These are phyloP conservation scores for Penicillium sp. DNA, from an alignment of 2,329 filamentous ascomycete genomes.

Conservation along the genomic window DNA sequence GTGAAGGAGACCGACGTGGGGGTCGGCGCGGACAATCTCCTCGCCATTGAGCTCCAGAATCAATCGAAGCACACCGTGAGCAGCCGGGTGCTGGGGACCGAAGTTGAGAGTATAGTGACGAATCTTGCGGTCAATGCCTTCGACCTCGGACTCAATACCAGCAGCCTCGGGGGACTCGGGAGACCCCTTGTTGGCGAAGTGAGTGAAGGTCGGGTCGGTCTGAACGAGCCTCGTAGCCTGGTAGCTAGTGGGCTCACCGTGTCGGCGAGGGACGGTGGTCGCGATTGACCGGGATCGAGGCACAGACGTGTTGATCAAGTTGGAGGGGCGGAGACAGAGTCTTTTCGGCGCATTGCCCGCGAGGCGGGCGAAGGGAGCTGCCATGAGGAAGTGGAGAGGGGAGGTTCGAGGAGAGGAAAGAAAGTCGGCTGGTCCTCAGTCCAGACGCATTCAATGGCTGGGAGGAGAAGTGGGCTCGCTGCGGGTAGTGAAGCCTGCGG, in stretches of 20 bases:
- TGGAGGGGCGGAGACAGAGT: slow-evolving; percentile 57
- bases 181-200: slow-evolving; percentile 45
- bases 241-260: slow-evolving; percentile 52
- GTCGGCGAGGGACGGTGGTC: slow-evolving; percentile 55
- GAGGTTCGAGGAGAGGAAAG: slow-evolving; percentile 22
- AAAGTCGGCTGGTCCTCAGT: slow-evolving; percentile 35
- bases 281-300: slow-evolving; percentile 57
- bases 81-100: slow-evolving; percentile 95
- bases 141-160: slow-evolving; percentile 49
- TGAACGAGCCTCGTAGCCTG: slow-evolving; percentile 58
- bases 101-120: slow-evolving; percentile 99
- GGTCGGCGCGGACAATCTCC: slow-evolving; percentile 94
- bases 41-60: slow-evolving; percentile 98
- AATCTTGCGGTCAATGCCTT: slow-evolving; percentile 71
- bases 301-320: slow-evolving; percentile 42
- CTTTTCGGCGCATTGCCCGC: slow-evolving; percentile 62
- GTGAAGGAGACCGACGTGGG: slow-evolving; percentile 94
- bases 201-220: slow-evolving; percentile 58
- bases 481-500: slow-evolving; percentile 33
- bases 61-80: slow-evolving; percentile 94
- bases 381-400: slow-evolving; percentile 49
- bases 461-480: slow-evolving; percentile 31
- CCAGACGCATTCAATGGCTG: slow-evolving; percentile 39
- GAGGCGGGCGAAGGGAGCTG: slow-evolving; percentile 62
- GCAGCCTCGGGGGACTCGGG: slow-evolving; percentile 43